These are phyloP conservation scores for Trichosporon coremiiforme DNA, from an alignment of 1,284 basidiomycete genomes.

Conservation along the genomic window DNA sequence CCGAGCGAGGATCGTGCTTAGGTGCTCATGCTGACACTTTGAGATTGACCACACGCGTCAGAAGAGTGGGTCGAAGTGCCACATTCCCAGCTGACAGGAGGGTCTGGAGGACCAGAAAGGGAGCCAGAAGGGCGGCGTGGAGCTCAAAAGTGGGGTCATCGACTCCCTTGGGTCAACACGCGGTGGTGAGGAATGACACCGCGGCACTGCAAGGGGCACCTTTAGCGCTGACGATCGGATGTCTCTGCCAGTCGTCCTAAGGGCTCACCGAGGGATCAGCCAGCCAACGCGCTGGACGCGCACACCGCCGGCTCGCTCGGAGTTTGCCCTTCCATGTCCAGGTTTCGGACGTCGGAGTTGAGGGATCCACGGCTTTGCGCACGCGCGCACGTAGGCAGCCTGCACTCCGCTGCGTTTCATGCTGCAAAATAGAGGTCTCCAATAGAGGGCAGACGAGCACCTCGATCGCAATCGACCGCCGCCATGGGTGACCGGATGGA, in stretches of 20 bases:
- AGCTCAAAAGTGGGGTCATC: not conserved
- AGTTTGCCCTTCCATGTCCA: too few relatives aligned
- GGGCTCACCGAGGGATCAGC: not conserved
- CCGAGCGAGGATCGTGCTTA: not conserved
- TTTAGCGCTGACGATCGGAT: not conserved
- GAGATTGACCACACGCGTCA: not conserved
- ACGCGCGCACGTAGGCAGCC: too few relatives aligned
- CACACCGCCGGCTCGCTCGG: not conserved
- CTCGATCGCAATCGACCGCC: too few relatives aligned
- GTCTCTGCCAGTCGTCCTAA: not conserved
- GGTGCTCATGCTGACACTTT: not conserved
- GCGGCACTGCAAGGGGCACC: too few relatives aligned
- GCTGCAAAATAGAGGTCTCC: too few relatives aligned
- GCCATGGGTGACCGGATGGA: too few relatives aligned
- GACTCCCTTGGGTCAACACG: not conserved
- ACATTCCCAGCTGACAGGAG: constrained; percentile 6
- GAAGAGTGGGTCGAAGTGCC: constrained; percentile 20
- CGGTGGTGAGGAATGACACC: not conserved
- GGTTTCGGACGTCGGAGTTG: constrained; percentile 9
- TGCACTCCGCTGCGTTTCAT: too few relatives aligned
- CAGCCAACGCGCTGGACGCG: not conserved
- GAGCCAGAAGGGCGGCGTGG: too few relatives aligned
- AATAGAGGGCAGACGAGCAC: too few relatives aligned
- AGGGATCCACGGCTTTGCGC: not conserved
- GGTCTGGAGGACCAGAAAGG: not conserved